Evolutionary conservation across 2,329 filamentous ascomycete species (phyloP), one percentile per base, ranked within the genome.

Genomic region (Epichloe sp.): DNA sequence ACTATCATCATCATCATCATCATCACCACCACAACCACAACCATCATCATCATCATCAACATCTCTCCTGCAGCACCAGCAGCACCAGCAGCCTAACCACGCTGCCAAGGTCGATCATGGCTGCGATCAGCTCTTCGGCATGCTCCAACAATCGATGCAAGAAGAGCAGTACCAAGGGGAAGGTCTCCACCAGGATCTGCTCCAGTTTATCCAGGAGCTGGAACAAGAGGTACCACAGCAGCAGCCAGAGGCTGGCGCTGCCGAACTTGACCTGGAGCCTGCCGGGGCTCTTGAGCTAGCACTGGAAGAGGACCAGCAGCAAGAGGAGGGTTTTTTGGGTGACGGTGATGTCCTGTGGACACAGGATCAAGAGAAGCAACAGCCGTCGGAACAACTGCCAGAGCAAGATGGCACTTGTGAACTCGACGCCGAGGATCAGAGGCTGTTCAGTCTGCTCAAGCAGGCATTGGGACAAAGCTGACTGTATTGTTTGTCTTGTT

Each of bases 151-250:
- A 10, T 10, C 8, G 8, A 4, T 31, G 8, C 3, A 31, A 10
- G 31, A 31, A 31, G 31, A 31, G 31, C 31, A 31, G 10, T 0
- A 11, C 8, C 31, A 11, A 31, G 31, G 31, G 10, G 10, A 31
- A 11, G 31, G 0, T 3, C 3, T 10, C 3, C 0, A 31, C 31
- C 1, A 11, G 31, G 31, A 11, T 4, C 10, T 21, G n/a, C 15
- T 40, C 37, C 37, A 17, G 12, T 40, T 15, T 4, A n/a, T 15
- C 37, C 37, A 40, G 15, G 7, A 7, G 5, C 15, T 17, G 38
- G 41, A 43, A 23, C 15, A 43, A 14, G 8, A 26, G 17, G 6
- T 19, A 19, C 17, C 4, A 4, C 19, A 12, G 41, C 41, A 43
- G 19, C 40, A 42, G 40, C n/a, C 40, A 42, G 40, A 19, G 40